phyloP scores from a whole-genome alignment of 2,329 filamentous ascomycete genomes.

The Fusarium multiceps region DNA sequence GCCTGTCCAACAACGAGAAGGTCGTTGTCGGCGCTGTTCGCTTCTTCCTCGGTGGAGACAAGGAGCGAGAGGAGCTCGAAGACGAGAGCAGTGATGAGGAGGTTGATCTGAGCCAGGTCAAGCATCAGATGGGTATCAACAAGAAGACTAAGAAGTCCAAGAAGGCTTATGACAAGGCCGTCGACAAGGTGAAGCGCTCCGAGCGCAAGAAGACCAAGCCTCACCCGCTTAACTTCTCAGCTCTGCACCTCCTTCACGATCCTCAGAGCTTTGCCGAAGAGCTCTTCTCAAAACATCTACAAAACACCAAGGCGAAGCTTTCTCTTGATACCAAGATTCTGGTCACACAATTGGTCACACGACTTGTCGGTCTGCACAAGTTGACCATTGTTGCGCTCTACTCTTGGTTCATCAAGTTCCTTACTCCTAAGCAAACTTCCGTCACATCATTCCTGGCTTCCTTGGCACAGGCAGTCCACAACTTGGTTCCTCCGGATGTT shows the following conservation, averaged over 20 bases:
- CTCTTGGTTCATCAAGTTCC: constrained; percentile 94
- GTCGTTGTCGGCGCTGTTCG: constrained; percentile 87
- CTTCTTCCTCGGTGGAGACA: constrained; percentile 96
- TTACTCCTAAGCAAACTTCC: constrained; percentile 86
- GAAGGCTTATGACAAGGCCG: constrained; percentile 81
- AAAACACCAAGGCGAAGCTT: constrained; percentile 85
- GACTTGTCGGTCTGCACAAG: constrained; percentile 92
- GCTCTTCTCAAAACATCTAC: constrained; percentile 90
- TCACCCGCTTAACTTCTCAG: constrained; percentile 94
- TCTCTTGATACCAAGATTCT: constrained; percentile 88
- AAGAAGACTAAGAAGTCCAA: constrained; percentile 95
- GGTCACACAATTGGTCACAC: constrained; percentile 90
- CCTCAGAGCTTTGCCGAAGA: constrained; percentile 93
- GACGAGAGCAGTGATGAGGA: constrained; percentile 88
- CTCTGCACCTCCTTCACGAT: constrained; percentile 91
- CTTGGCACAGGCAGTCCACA: constrained; percentile 90
- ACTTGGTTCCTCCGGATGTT: constrained; percentile 89
- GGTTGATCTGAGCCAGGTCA: constrained; percentile 81
- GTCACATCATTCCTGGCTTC: constrained; percentile 95
- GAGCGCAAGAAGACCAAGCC: constrained; percentile 90
- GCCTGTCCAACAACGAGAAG: constrained; percentile 90
- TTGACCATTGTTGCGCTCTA: constrained; percentile 90
- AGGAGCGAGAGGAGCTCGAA: constrained; percentile 91
- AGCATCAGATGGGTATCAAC: constrained; percentile 90
- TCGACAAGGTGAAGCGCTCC: constrained; percentile 82